phyloP scores from a whole-genome alignment of 1,284 basidiomycete species.

The Naganishia sp. region DNA sequence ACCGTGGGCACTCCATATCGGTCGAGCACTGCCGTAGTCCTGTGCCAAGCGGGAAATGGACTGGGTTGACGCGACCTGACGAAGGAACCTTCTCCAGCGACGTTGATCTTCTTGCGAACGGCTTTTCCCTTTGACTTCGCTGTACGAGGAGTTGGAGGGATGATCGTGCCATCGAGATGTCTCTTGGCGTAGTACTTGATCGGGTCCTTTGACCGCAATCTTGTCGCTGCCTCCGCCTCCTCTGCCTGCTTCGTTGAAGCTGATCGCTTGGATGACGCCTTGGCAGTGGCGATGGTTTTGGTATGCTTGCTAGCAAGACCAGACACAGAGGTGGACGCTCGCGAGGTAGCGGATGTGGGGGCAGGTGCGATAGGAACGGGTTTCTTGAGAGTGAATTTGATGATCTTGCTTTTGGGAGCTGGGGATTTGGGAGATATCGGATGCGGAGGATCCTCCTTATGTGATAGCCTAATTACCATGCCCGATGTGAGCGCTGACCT shows the following conservation, averaged over 20 bases:
- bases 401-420: too few relatives aligned
- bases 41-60: constrained; percentile 26
- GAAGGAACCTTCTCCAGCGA: constrained; percentile 1
- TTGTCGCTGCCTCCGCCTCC: not conserved
- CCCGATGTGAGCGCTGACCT: too few relatives aligned
- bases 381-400: too few relatives aligned
- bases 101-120: constrained; percentile 5
- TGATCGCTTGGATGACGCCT: too few relatives aligned
- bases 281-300: not conserved
- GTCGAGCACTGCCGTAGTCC: constrained; percentile 6
- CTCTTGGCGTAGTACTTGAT: constrained; percentile 16
- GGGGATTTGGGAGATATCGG: too few relatives aligned
- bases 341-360: too few relatives aligned
- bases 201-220: constrained; percentile 3
- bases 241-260: not conserved
- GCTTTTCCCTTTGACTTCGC: constrained; percentile 13
- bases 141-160: not conserved
- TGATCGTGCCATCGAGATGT: not conserved
- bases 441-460: too few relatives aligned
- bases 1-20: constrained; percentile 7
- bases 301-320: too few relatives aligned
- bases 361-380: too few relatives aligned
- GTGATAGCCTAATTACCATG: too few relatives aligned
- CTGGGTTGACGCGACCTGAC: constrained; percentile 10
- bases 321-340: too few relatives aligned